Evolutionary conservation across 1,139 yeast genomes (phyloP).

Genomic region (Debaryomyces singareniensis): DNA sequence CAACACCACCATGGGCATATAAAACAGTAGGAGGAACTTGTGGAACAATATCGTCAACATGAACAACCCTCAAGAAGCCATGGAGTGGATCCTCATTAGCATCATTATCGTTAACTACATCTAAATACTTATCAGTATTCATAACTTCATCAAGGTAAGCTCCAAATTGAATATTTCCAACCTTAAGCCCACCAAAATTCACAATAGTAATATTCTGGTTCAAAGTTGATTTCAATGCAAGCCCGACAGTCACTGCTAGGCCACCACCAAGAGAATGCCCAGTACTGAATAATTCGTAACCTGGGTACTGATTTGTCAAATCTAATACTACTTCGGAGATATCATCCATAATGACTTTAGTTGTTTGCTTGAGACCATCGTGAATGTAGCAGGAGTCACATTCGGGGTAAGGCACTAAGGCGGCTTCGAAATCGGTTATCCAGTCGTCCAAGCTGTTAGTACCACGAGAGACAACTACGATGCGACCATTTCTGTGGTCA

Average conservation of each 20-base stretch:
- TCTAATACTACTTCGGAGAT: slow-evolving; percentile 1
- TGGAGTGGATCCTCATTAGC: neutral
- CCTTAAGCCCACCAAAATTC: slow-evolving; percentile 2
- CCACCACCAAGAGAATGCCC: slow-evolving; percentile 3
- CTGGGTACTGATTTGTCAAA: slow-evolving; percentile 2
- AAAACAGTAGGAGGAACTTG: slow-evolving; percentile 2
- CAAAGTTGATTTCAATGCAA: slow-evolving; percentile 1
- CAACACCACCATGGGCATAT: slow-evolving; percentile 3
- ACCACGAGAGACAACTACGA: slow-evolving; percentile 3
- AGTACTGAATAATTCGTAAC: slow-evolving; percentile 2
- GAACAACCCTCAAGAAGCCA: slow-evolving; percentile 2
- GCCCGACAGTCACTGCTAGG: slow-evolving; percentile 1
- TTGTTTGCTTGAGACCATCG: slow-evolving; percentile 2
- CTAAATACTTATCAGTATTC: slow-evolving; percentile 1
- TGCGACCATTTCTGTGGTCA: slow-evolving; percentile 1
- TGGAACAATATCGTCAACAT: slow-evolving; percentile 2
- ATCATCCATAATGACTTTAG: slow-evolving; percentile 1
- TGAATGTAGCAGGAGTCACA: slow-evolving; percentile 2
- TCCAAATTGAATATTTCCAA: slow-evolving; percentile 2
- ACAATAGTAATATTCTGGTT: slow-evolving; percentile 2
- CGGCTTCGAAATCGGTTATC: slow-evolving; percentile 2
- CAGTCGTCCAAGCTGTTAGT: slow-evolving; percentile 2
- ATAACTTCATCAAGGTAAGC: slow-evolving; percentile 1
- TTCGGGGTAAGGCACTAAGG: slow-evolving; percentile 1
- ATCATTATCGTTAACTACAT: neutral